phyloP scores from a whole-genome alignment of 176 grass and related monocot species.

The sorghum (Sorghum bicolor) region Sorghum_bicolor_NCBIv3 NC_012870.2:74756501-74757000 shows the following conservation, averaged over 20 bases:
- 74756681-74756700: background rate
- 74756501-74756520: background rate
- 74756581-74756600: background rate
- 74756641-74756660: background rate
- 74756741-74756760: background rate
- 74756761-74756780: background rate
- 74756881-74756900: slow-evolving; percentile 17
- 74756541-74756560: background rate
- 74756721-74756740: background rate
- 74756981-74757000: background rate
- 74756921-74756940: background rate
- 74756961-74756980: background rate
- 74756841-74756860: background rate
- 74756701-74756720: background rate
- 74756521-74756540: background rate
- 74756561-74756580: background rate
- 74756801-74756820: background rate
- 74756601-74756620: background rate
- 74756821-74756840: background rate
- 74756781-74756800: background rate
- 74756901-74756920: background rate
- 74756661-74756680: background rate
- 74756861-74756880: background rate
- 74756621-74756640: background rate
- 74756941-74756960: background rate